A percentile compares a stretch with the other conserved stretches of the same genome.
phyloP scores from a whole-genome alignment of 1,284 basidiomycete genomes.

The Sanguinoderma infundibulare region DNA sequence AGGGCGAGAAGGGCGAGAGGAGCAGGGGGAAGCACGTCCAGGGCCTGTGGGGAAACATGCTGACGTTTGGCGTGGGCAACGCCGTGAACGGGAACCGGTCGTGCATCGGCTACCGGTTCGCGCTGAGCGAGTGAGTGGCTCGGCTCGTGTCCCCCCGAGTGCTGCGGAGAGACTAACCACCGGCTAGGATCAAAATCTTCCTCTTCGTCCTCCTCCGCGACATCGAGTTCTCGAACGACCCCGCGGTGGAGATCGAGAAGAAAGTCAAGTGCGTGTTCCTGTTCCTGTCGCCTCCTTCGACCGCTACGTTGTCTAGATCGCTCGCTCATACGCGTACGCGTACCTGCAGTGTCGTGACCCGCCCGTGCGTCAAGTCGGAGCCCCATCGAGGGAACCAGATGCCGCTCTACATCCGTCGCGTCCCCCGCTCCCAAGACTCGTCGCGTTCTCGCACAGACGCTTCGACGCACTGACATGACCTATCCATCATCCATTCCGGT shows the following conservation, averaged over 20 bases:
- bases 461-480: not conserved
- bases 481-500: too few species aligned
- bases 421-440: slow-evolving; percentile 8
- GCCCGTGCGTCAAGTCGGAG: slow-evolving; percentile 56
- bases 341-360: slow-evolving; percentile 52
- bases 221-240: slow-evolving; percentile 57
- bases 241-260: slow-evolving; percentile 61
- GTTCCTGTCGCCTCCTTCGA: slow-evolving; percentile 8
- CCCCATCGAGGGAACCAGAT: slow-evolving; percentile 56
- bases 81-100: slow-evolving; percentile 60
- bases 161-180: not conserved
- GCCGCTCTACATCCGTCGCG: slow-evolving; percentile 50
- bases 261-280: slow-evolving; percentile 57
- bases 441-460: not conserved
- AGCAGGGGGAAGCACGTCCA: slow-evolving; percentile 45
- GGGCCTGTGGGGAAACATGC: slow-evolving; percentile 64
- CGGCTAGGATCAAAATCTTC: slow-evolving; percentile 61
- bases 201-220: slow-evolving; percentile 60
- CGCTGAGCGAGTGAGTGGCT: slow-evolving; percentile 64
- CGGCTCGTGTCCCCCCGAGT: not conserved
- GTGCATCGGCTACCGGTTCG: slow-evolving; percentile 77
- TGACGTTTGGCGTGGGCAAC: slow-evolving; percentile 68
- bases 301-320: too few species aligned
- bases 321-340: slow-evolving; percentile 10
- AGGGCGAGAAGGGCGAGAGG: slow-evolving; percentile 29